These are phyloP conservation scores for Pinus taeda DNA, from an alignment of 75 land plant genomes.

Conservation along the genomic window DNA sequence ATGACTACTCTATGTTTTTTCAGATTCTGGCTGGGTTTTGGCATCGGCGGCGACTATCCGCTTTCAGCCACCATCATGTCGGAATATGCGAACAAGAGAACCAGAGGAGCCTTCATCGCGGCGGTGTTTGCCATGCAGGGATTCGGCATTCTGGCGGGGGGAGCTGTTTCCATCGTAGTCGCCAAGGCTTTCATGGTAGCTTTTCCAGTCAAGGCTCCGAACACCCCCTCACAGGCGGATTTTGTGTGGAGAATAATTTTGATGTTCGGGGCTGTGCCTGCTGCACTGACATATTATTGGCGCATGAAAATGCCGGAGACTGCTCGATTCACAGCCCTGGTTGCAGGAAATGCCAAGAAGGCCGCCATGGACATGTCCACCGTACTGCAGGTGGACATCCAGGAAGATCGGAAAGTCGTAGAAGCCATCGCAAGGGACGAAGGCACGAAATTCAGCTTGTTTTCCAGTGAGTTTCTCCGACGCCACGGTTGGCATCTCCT, in stretches of 20 bases:
- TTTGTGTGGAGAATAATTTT: conserved; percentile 41
- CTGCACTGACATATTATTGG: conserved; percentile 41
- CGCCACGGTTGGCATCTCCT: too few relatives aligned
- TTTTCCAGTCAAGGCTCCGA: conserved; percentile 23
- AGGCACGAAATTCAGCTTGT: too few relatives aligned
- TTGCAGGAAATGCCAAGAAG: conserved; percentile 32
- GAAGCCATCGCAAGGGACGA: too few relatives aligned
- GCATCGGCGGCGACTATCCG: conserved; percentile 55
- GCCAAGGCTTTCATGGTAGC: conserved; percentile 21
- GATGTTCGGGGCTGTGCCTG: conserved; percentile 42
- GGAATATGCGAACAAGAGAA: conserved; percentile 39
- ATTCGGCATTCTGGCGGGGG: conserved; percentile 50
- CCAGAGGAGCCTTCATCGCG: conserved; percentile 49
- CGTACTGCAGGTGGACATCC: conserved; percentile 22
- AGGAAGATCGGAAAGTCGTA: not conserved
- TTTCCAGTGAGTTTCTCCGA: too few relatives aligned
- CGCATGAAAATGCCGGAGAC: conserved; percentile 59
- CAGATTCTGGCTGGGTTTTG: conserved; percentile 59
- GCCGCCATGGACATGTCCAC: conserved; percentile 50
- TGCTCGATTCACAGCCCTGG: conserved; percentile 58
- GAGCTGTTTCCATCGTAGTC: conserved; percentile 32
- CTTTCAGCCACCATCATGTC: conserved; percentile 44
- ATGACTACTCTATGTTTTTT: conserved; percentile 61
- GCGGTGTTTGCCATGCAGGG: conserved; percentile 60
- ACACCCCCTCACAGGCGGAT: conserved; percentile 27